Base-by-base conservation (phyloP, 2,329 filamentous ascomycete genomes). In the Shiraia bambusicola region DNA sequence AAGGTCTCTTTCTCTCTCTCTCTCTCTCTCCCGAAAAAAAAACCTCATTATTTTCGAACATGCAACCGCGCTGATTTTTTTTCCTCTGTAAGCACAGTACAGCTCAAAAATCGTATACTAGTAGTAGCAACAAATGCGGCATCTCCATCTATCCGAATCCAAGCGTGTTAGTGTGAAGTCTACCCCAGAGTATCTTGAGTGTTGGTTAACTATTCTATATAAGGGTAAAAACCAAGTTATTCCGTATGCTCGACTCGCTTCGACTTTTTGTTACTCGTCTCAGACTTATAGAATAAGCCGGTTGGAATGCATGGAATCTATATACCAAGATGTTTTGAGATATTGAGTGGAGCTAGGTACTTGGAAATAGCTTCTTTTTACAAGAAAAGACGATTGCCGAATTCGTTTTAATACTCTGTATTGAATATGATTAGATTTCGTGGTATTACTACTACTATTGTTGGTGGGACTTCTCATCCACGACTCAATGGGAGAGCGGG, bases 61-160 rank as follows among this genome's bases (percentile, higher is more conserved):
- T 22, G 19, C 19, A 22, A 22, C 19, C 8, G 19, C 19, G 4
- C 4, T 5, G 8, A 22, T 5, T 8, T 22, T 22, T 4, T 22
- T n/a, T n/a, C n/a, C n/a, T 22, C 19, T 22, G 8, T 8, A 8
- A 8, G 19, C 4, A 4, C 4, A 22, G 19, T 13, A 22, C 12
- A 11, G 28, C 49, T 7, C 48, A 61, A 31, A 54, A 51, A 28
- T 43, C 25, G 19, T 43, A 58, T 37, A 41, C 42, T n/a, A 17
- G 36, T 6, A 34, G 33, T 2, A 58, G 54, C 40, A 46, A 26
- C 13, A 34, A 24, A 12, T 54, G 49, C 38, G n/a, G n/a, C n/a
- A n/a, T 59, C 4, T 53, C 60, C 37, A 45, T 59, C 4, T 59
- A 45, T 28, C 26, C 49, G 3, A 60, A 59, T 28, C 34, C 47